These are phyloP conservation scores for Talaromyces stipitatus DNA, from an alignment of 495 filamentous ascomycete species.

Conservation along the genomic window DNA sequence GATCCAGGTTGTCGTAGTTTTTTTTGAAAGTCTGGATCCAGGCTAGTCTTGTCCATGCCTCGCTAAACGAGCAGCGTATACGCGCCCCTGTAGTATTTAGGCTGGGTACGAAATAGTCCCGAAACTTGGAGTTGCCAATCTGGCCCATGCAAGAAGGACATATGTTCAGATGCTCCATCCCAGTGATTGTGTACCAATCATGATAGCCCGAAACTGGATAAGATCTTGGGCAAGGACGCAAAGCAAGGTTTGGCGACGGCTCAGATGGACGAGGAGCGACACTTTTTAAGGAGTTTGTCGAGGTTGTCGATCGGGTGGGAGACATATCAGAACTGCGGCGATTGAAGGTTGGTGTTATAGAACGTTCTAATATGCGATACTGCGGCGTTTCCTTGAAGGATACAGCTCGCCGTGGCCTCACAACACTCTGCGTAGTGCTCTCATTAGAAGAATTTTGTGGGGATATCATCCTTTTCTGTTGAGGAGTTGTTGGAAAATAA, in stretches of 20 bases:
- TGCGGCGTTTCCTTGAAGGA: slow-evolving; percentile 16
- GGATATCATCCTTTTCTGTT: not conserved
- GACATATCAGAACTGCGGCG: not conserved
- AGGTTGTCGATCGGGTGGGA: not conserved
- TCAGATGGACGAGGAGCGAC: not conserved
- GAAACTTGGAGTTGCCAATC: slow-evolving; percentile 47
- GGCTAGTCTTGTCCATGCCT: slow-evolving; percentile 58
- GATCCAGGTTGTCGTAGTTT: slow-evolving; percentile 39
- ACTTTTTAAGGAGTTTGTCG: slow-evolving; percentile 1
- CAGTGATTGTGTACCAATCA: slow-evolving; percentile 60
- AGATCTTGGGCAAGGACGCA: slow-evolving; percentile 50
- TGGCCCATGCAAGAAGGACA: slow-evolving; percentile 56
- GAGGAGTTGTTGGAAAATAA: not conserved
- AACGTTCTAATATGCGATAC: not conserved
- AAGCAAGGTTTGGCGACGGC: slow-evolving; percentile 14
- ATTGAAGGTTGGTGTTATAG: not conserved
- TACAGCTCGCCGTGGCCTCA: slow-evolving; percentile 13
- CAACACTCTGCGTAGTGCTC: not conserved
- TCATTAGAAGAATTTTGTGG: not conserved
- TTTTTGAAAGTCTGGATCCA: slow-evolving; percentile 58
- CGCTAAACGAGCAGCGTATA: slow-evolving; percentile 51
- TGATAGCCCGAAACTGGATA: slow-evolving; percentile 39
- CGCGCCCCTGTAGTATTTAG: slow-evolving; percentile 28
- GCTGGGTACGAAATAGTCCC: slow-evolving; percentile 42
- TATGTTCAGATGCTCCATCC: slow-evolving; percentile 48